Conservation (phyloP, 2,329 filamentous ascomycete genomes). For the Anthostomella pinea region DNA sequence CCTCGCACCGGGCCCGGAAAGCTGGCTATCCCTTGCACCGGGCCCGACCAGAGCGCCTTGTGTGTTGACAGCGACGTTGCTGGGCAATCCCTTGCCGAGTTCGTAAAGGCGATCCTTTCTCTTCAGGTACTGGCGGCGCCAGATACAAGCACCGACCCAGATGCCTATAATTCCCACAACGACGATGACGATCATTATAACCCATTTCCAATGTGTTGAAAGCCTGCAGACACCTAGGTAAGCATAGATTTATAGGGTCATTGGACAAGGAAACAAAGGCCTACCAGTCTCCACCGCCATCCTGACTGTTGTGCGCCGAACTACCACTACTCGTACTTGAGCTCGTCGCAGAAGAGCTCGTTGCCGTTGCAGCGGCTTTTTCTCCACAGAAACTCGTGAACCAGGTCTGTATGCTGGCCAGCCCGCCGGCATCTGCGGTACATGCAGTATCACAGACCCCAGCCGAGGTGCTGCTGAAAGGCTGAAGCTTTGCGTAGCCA, state of each 20-base stretch:
- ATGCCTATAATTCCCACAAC: constrained; percentile 65
- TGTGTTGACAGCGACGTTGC: constrained; percentile 33
- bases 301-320: constrained; percentile 21
- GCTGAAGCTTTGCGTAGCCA: constrained; percentile 54
- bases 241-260: not conserved
- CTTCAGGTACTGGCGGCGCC: constrained; percentile 71
- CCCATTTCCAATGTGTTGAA: constrained; percentile 71
- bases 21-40: constrained; percentile 26
- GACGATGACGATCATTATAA: constrained; percentile 76
- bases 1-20: constrained; percentile 24
- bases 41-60: constrained; percentile 30
- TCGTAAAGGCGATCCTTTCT: constrained; percentile 61
- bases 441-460: constrained; percentile 64
- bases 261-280: constrained; percentile 12
- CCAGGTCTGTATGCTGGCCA: constrained; percentile 64
- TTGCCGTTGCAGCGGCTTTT: constrained; percentile 37
- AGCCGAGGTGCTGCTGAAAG: constrained; percentile 53
- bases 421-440: constrained; percentile 44
- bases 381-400: constrained; percentile 62
- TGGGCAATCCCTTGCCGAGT: constrained; percentile 43
- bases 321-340: constrained; percentile 24
- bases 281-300: constrained; percentile 47
- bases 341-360: constrained; percentile 25
- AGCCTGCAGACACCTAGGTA: constrained; percentile 49
- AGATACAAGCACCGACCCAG: constrained; percentile 65